A percentile compares a stretch with the other conserved stretches of the same genome.
Conservation (phyloP, 371 early-diverging fungal species). For the Mortierella sp. region DNA sequence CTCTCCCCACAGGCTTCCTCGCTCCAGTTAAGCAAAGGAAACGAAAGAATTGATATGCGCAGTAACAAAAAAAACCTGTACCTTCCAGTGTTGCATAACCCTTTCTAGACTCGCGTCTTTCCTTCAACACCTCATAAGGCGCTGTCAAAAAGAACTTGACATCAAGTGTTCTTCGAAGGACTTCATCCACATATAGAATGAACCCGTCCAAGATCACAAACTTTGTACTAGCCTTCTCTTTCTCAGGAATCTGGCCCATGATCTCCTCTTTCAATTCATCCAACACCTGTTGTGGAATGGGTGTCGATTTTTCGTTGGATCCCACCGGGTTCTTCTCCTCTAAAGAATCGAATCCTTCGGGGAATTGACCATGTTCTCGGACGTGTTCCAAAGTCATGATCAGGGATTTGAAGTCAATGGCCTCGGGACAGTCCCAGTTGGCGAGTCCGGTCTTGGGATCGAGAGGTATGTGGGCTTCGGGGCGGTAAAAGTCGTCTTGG, state of each 20-base stretch:
- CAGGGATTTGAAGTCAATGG: conserved; percentile 73
- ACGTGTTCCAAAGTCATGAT: conserved; percentile 55
- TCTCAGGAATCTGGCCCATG: conserved; percentile 5
- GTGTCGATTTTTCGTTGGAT: conserved; percentile 20
- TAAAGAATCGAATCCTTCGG: conserved; percentile 56
- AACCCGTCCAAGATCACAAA: conserved; percentile 89
- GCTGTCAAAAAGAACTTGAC: conserved; percentile 73
- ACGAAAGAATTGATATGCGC: not conserved
- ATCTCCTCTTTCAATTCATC: conserved; percentile 8
- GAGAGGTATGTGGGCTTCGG: conserved; percentile 75
- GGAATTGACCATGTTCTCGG: conserved; percentile 57
- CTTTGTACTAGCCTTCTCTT: conserved; percentile 1
- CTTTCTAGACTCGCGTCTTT: conserved; percentile 73
- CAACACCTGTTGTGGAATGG: conserved; percentile 24
- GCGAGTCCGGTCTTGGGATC: conserved; percentile 68
- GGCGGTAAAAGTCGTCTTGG: conserved; percentile 89
- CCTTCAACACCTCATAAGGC: conserved; percentile 68
- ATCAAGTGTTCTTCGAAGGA: conserved; percentile 64
- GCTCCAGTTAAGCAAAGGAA: no score
- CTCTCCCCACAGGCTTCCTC: no score
- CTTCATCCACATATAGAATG: conserved; percentile 68
- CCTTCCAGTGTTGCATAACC: conserved; percentile 85
- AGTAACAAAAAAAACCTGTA: conserved; percentile 21
- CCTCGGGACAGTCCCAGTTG: conserved; percentile 91
- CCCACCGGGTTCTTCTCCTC: conserved; percentile 62